Conservation (phyloP, 1,284 basidiomycete species). For the Apiotrichum siamense region DNA sequence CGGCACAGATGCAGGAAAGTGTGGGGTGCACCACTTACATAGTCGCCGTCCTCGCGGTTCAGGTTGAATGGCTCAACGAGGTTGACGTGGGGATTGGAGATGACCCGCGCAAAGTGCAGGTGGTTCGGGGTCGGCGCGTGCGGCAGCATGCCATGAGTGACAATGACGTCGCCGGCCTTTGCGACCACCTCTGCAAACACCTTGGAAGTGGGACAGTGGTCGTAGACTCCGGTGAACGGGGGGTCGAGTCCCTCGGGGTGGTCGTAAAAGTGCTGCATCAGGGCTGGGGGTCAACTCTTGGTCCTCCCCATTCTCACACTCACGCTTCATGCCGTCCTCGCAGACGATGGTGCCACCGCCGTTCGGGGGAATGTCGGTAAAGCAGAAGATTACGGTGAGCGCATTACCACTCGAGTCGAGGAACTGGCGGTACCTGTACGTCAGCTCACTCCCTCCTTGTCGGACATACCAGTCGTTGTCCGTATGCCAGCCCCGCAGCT, state of each 20-base stretch:
- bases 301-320: neutral
- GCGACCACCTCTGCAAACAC: constrained; percentile 17
- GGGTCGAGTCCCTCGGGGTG: constrained; percentile 31
- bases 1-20: too few relatives aligned
- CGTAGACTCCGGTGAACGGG: constrained; percentile 18
- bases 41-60: constrained; percentile 28
- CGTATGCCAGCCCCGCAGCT: constrained; percentile 24
- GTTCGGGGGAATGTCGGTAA: constrained; percentile 23
- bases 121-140: constrained; percentile 27
- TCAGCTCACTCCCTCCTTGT: too few relatives aligned
- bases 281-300: constrained; percentile 2
- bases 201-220: constrained; percentile 14
- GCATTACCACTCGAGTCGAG: constrained; percentile 30
- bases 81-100: constrained; percentile 35
- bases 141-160: constrained; percentile 32
- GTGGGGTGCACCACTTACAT: constrained; percentile 23
- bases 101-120: constrained; percentile 29
- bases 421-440: constrained; percentile 32
- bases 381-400: constrained; percentile 29
- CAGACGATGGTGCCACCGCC: constrained; percentile 27
- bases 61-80: constrained; percentile 27
- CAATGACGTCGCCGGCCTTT: constrained; percentile 27
- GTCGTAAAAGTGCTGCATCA: constrained; percentile 22
- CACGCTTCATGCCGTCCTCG: constrained; percentile 28
- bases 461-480: constrained; percentile 37